Conservation (phyloP, 352 stramenopile species). For the Phytophthora melonis region DNA sequence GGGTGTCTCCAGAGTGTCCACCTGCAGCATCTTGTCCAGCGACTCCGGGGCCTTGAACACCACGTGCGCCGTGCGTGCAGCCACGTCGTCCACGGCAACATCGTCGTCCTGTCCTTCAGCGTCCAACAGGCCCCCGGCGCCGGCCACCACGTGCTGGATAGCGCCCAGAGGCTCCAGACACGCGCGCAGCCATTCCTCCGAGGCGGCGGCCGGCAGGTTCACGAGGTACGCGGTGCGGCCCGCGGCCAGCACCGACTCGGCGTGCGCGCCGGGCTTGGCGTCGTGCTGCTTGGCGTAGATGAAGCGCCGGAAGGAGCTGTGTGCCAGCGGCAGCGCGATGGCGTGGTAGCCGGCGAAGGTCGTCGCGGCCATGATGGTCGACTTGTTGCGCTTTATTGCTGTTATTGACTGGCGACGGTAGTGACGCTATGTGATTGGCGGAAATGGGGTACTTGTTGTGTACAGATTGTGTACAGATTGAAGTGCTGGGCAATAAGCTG, state of each 20-base stretch:
- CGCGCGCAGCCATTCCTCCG: constrained; percentile 65
- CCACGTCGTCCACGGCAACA: constrained; percentile 23
- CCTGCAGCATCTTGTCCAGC: constrained; percentile 62
- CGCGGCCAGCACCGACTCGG: constrained; percentile 59
- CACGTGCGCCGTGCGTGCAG: constrained; percentile 63
- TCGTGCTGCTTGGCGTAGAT: constrained; percentile 84
- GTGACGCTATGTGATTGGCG: neutral
- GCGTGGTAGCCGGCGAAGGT: constrained; percentile 72
- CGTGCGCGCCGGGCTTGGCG: constrained; percentile 41
- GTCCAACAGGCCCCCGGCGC: constrained; percentile 13
- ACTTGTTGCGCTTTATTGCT: neutral
- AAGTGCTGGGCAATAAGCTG: neutral
- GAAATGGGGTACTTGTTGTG: neutral
- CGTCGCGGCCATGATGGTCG: neutral
- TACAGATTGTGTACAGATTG: neutral
- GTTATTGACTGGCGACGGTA: neutral
- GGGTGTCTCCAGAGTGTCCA: constrained; percentile 48
- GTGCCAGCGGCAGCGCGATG: constrained; percentile 71
- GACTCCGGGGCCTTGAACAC: constrained; percentile 79
- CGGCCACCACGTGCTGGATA: constrained; percentile 68
- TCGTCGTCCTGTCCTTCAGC: constrained; percentile 24
- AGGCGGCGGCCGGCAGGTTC: constrained; percentile 62
- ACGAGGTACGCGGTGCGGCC: constrained; percentile 82
- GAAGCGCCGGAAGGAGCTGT: constrained; percentile 71
- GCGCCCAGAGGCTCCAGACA: constrained; percentile 60